Conservation (phyloP, 352 stramenopile species). For the Pilasporangium apinafurcum region DNA sequence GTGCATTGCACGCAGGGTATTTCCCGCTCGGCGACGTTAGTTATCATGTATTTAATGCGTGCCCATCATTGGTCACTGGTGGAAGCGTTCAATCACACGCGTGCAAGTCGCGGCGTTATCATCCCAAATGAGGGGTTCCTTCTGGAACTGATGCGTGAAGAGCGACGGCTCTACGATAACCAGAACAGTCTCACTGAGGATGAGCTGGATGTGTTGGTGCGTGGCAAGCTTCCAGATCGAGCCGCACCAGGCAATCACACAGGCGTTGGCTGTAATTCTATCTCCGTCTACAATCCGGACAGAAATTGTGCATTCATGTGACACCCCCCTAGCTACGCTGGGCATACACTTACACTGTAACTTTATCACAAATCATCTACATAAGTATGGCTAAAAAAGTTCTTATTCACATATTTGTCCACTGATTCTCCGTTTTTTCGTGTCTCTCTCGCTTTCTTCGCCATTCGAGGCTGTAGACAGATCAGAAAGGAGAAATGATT, state of each 20-base stretch:
- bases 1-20: conserved; percentile 75
- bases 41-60: conserved; percentile 69
- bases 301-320: conserved; percentile 9
- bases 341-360: no score
- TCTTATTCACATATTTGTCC: no score
- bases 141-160: conserved; percentile 32
- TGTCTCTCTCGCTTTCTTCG: no score
- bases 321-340: no score
- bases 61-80: conserved; percentile 44
- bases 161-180: conserved; percentile 33
- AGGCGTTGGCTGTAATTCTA: no score
- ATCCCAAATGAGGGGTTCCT: conserved; percentile 65
- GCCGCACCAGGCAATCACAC: no score
- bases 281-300: neutral
- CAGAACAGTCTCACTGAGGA: conserved; percentile 36
- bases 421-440: no score
- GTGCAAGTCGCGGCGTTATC: conserved; percentile 36
- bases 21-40: conserved; percentile 58
- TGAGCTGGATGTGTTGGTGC: conserved; percentile 52
- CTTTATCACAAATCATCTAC: no score
- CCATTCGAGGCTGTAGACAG: no score
- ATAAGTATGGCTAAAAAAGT: no score
- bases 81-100: conserved; percentile 52
- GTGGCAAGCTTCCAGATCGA: conserved; percentile 16
- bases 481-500: no score